Percentiles rank a stretch among this genome's conserved stretches.
Conservation (phyloP, 768 basidiomycete genomes). For the Tylopilus cervinicoccineus region DNA sequence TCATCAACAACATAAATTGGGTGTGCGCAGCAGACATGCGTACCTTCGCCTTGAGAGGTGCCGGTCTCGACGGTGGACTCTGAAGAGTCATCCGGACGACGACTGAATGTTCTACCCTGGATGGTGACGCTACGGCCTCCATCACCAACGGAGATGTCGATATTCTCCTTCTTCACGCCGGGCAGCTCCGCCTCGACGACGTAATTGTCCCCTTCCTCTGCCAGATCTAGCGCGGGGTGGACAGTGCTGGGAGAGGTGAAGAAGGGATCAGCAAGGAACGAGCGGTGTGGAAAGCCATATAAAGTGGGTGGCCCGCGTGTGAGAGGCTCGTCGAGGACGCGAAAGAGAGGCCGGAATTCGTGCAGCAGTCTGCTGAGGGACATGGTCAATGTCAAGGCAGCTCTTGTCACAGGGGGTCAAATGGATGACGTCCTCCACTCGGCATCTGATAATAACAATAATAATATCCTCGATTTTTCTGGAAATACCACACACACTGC, state of each 20-base stretch:
- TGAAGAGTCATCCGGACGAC: constrained; percentile 15
- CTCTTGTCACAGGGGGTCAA: not conserved
- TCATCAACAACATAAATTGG: not conserved
- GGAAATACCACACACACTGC: constrained; percentile 11
- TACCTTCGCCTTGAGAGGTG: constrained; percentile 28
- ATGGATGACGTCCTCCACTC: constrained; percentile 10
- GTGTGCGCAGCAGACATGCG: not conserved
- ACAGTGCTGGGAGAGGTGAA: constrained; percentile 31
- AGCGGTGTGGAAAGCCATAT: constrained; percentile 29
- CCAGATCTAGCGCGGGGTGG: constrained; percentile 63
- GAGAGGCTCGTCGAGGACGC: constrained; percentile 71
- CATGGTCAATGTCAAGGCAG: constrained; percentile 37
- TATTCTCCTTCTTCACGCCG: constrained; percentile 72
- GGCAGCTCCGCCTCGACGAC: constrained; percentile 75
- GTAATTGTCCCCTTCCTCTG: constrained; percentile 61
- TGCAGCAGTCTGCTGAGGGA: constrained; percentile 63
- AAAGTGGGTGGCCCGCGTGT: constrained; percentile 29
- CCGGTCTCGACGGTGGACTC: constrained; percentile 15
- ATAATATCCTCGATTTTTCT: constrained; percentile 14
- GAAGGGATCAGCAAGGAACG: constrained; percentile 51
- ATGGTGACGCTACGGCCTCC: constrained; percentile 69
- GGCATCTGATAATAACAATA: constrained; percentile 10
- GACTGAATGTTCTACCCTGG: constrained; percentile 52
- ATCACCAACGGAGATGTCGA: constrained; percentile 68
- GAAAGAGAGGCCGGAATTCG: constrained; percentile 73